Base-by-base conservation (phyloP, 805 yeast genomes). In the Starmera caribaea region DNA sequence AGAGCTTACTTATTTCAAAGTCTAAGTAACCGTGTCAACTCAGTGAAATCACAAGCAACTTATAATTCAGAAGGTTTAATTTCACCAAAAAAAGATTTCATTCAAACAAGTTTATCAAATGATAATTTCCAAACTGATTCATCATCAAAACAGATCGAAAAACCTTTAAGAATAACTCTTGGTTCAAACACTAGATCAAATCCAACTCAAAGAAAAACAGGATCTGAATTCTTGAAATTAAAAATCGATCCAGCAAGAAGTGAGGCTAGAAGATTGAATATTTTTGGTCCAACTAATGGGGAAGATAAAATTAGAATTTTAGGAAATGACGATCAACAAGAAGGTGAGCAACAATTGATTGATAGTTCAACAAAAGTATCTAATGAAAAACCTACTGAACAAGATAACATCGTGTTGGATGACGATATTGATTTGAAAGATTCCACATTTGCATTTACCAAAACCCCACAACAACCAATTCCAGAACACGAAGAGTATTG, bases 401-500 rank as follows among this genome's bases (percentile, higher is more conserved):
- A 34, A n/a, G 28, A 34, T 4, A 12, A 24, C n/a, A n/a, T 8
- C 8, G 6, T 21, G 24, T 5, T n/a, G 15, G 27, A 3, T 12
- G 35, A 12, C 15, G n/a, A 24, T 24, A 17, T 15, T 14, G 33
- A 31, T 9, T 8, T 31, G 15, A 14, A 10, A 15, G 15, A 15
- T 15, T 15, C 33, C 6, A 28, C 30, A 3, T 12, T 12, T 28
- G 30, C 4, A 8, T 11, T 21, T 2, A 28, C 17, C 24, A 31
- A 11, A 31, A 7, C 15, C 8, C 6, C 6, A 7, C 26, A 21
- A 3, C 26, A 21, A 21, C 4, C 26, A 21, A 21, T 21, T 21
- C 16, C 35, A 21, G n/a, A 33, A 3, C 45, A 44, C 8, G 41
- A 41, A 5, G 83, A 73, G 3, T 83, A 83, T 50, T 84, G 90